A percentile compares a stretch with the other conserved stretches of the same genome.
phyloP scores from a whole-genome alignment of 306 rosid species.

The Pyrus betulifolia region DNA sequence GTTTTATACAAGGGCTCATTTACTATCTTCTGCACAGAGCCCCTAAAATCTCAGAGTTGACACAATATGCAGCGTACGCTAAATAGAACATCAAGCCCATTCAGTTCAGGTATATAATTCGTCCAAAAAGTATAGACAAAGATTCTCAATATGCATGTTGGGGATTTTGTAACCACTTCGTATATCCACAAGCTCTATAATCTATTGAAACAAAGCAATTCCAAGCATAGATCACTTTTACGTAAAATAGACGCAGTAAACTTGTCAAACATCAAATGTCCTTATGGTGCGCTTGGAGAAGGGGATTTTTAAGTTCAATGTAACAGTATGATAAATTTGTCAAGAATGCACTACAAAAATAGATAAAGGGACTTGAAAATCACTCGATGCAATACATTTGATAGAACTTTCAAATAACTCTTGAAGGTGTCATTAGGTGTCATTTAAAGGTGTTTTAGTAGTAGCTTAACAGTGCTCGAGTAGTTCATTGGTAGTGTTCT shows the following conservation, averaged over 20 bases:
- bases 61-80: background rate
- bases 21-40: too few species aligned
- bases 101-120: background rate
- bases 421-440: background rate
- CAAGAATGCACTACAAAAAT: background rate
- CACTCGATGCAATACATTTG: background rate
- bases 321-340: too few species aligned
- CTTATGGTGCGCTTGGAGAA: background rate
- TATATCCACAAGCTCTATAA: background rate
- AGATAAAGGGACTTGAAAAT: background rate
- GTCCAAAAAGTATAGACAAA: background rate
- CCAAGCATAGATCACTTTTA: background rate
- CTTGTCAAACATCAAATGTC: background rate
- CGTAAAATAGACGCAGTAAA: background rate
- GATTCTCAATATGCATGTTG: background rate
- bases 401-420: background rate
- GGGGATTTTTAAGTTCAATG: background rate
- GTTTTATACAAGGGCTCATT: too few species aligned
- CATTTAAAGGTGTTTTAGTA: background rate
- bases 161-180: background rate
- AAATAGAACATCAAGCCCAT: background rate
- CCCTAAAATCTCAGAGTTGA: too few species aligned
- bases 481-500: background rate
- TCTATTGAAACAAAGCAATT: background rate
- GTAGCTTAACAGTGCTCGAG: background rate